Evolutionary conservation across 2,329 filamentous ascomycete genomes (phyloP), one percentile per base, ranked within the genome.

Genomic region (Ophiostoma ulmi): DNA sequence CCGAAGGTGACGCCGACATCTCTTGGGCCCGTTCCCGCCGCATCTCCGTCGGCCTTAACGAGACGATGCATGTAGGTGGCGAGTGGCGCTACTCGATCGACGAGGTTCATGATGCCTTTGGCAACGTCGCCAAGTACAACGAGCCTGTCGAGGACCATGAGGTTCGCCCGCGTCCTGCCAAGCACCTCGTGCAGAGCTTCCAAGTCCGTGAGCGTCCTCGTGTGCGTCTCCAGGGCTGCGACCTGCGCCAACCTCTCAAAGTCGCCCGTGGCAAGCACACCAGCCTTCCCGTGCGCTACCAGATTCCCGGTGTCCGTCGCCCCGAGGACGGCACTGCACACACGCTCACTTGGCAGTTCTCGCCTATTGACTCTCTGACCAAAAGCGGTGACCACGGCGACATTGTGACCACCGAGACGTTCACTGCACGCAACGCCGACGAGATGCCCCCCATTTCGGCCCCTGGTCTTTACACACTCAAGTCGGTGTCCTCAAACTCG

Each of bases 61-160:
- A 99, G 79, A 94, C 94, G 5, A 88, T 99, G 81, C 88, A 87
- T 67, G 85, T 85, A 7, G 86, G 90, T 69, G 95, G 94, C 20
- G 85, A 88, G 69, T 98, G 94, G 94, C 85, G 91, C 72, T 99
- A 98, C 78, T 90, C 91, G 0, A 89, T 99, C 69, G 92, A 97
- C 75, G 92, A 97, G 78, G 92, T 99, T 10, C 88, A 92, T 72
- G 95, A 99, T 81, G 94, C 89, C 2, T 91, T 94, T 75, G 94
- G 94, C 66, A 99, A 99, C 76, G 81, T 90, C 52, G 89, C 94
- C 72, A 91, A 89, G 73, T 99, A 97, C 77, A 82, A 85, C 65
- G 81, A 83, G 4, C 80, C 84, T 3, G 82, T 85, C 17, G 91
- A 95, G 61, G 91, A 95, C n/a, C 82, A 84, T 48, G 89, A 92